Base-by-base conservation (phyloP, 2,329 filamentous ascomycete species). In the Magnaporthiopsis rhizophila region DNA sequence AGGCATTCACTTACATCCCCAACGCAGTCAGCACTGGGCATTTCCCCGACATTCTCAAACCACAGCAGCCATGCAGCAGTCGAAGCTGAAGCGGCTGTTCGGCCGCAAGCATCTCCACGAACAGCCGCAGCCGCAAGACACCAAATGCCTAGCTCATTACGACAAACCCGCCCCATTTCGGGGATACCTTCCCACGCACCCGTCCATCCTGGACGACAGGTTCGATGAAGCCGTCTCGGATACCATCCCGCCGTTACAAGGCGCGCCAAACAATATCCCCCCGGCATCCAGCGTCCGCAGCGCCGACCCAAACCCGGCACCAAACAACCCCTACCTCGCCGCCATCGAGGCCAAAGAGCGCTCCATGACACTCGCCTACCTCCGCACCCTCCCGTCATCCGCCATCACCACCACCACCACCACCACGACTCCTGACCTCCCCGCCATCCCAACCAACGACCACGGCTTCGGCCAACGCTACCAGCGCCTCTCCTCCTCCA, bases 401-500 rank as follows among this genome's bases (percentile, higher is more conserved):
- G 28, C 12, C 36, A 13, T 38, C 34, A 36, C 11, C 34, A 32
- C 30, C 13, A n/a, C 9, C 56, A 57, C 28, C 18, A 53, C n/a
- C 12, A 4, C 18, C 9, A n/a, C 15, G 3, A 8, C 34, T n/a
- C 28, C 15, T 21, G 62, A 66, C 50, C 12, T 57, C 12, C 12
- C 62, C 11, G 38, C 53, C 3, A 45, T 24, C 18, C 28, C 32
- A n/a, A 24, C 32, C 2, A 65, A 67, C 28, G 66, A 68, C 30
- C 59, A 66, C 18, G 62, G 66, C 67, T 77, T 76, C 65, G 75
- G 75, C 1, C 74, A 76, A 62, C 70, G 72, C 61, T 77, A 78
- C 61, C 71, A 74, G 15, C 66, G 69, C 11, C 59, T 65, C 26
- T 69, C 69, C 24, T 71, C 70, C 1, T 61, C 70, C 1, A 18